Percentiles rank a stretch among this genome's conserved stretches.
phyloP scores from a whole-genome alignment of 306 rosid genomes.

The Cajanus cajan region DNA sequence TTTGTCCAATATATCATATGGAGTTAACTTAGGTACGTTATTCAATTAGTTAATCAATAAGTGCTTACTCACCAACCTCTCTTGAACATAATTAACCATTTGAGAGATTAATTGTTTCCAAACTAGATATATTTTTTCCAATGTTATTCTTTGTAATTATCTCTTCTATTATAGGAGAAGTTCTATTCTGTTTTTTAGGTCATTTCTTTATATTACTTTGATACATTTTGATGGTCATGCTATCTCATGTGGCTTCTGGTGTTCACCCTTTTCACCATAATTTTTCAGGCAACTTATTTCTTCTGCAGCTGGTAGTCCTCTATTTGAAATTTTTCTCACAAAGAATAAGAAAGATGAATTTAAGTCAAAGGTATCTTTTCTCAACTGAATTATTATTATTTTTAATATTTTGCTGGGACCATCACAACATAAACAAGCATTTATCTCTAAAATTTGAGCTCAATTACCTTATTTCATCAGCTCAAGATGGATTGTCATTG shows the following conservation, averaged over 20 bases:
- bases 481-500: neutral
- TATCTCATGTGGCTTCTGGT: neutral
- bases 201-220: neutral
- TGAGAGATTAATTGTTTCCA: neutral
- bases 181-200: neutral
- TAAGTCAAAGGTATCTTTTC: conserved; percentile 1
- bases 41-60: neutral
- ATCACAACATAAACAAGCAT: neutral
- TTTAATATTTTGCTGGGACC: neutral
- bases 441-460: neutral
- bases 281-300: conserved; percentile 2
- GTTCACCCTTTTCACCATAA: neutral
- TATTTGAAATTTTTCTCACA: neutral
- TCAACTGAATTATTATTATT: neutral
- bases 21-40: neutral
- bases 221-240: neutral
- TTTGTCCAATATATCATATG: neutral
- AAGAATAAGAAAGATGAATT: neutral
- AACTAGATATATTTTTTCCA: neutral
- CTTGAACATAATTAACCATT: neutral
- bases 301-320: neutral
- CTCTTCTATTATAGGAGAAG: neutral
- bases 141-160: neutral
- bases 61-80: neutral
- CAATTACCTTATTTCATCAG: neutral